Conservation (phyloP, 495 filamentous ascomycete genomes). For the Copromyces sp. region DNA sequence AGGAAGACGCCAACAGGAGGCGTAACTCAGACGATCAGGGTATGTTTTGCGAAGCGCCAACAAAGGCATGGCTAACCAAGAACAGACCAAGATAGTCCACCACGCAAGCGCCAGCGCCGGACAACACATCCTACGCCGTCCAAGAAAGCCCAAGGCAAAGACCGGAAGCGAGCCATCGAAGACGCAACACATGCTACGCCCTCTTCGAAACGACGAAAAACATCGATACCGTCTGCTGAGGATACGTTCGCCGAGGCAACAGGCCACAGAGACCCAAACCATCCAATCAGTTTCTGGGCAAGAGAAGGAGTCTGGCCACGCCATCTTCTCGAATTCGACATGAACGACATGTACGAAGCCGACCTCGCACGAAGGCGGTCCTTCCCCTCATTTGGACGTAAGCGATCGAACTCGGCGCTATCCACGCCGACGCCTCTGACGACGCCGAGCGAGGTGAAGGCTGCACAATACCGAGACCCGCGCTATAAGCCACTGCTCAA, state of each 20-base stretch:
- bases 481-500: constrained; percentile 24
- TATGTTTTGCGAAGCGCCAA: too few relatives aligned
- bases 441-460: constrained; percentile 19
- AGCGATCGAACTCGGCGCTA: not conserved
- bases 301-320: not conserved
- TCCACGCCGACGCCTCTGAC: not conserved
- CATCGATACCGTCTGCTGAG: not conserved
- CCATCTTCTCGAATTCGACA: not conserved
- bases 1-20: not conserved
- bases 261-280: not conserved
- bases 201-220: not conserved
- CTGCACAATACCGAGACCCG: constrained; percentile 25
- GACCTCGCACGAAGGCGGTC: not conserved
- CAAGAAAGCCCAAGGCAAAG: too few relatives aligned
- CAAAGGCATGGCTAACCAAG: too few relatives aligned
- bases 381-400: too few relatives aligned
- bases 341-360: not conserved
- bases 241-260: not conserved
- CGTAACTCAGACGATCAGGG: not conserved
- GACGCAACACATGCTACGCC: not conserved
- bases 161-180: not conserved
- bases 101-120: too few relatives aligned
- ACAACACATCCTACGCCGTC: too few relatives aligned
- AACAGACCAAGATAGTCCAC: too few relatives aligned
- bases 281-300: not conserved